Evolutionary conservation across 768 basidiomycete genomes (phyloP), one percentile per base, ranked within the genome.

Genomic region (Pulveroboletus ravenelii): DNA sequence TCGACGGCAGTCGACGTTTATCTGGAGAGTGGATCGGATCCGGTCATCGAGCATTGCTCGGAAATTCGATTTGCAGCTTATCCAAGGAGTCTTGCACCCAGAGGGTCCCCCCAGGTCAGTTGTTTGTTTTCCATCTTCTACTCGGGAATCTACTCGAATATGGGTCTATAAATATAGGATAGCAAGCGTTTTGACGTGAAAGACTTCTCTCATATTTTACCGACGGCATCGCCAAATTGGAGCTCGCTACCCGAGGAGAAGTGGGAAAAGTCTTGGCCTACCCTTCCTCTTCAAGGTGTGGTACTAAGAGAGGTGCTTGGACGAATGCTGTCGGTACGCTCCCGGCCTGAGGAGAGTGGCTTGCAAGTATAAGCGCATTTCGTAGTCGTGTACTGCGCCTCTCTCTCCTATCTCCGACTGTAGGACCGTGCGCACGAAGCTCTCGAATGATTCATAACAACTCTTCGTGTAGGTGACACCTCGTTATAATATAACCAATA

Each of bases 131-230:
- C 17, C 10, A 9, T 34, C 3, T 25, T 30, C 13, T 25, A 5
- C 14, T 47, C 3, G 20, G 14, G 17, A n/a, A 44, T 38, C 20
- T n/a, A 37, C 17, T 29, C 23, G 9, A 7, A 42, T 31, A 31
- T 29, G 31, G 1, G 8, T 37, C 2, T 10, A 13, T 20, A 37
- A 17, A 20, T 18, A 41, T 40, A 74, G 70, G 39, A 63, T 34
- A 71, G 63, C 53, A 72, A 75, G 18, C 68, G 76, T 48, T 60
- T 76, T n/a, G 53, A 73, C 2, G 80, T 91, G 15, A 87, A 87
- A 60, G 92, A 94, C 56, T 94, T 94, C 62, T 88, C 89, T 17
- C 90, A 93, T 65, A 87, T 93, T 52, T 74, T 82, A 30, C 61
- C 77, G 5, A 82, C 85, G 1, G 82, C 81, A 0, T 93, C 92